A percentile compares a stretch with the other conserved stretches of the same genome.
Evolutionary conservation across 306 rosid species (phyloP).

Genomic region (Gastrolobium villosum): DNA sequence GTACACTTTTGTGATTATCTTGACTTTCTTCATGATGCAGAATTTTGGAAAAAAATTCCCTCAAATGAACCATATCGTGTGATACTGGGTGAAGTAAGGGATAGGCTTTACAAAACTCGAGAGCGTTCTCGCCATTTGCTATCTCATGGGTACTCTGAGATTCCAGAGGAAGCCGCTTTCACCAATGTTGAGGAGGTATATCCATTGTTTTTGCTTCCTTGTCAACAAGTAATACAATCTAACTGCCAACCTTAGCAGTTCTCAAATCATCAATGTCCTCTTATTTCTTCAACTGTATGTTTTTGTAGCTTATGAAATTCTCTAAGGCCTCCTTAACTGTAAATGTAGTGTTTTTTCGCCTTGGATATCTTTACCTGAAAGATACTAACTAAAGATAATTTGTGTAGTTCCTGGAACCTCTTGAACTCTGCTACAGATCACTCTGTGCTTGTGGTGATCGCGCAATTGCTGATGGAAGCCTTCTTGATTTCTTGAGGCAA

Average conservation of each 20-base stretch:
- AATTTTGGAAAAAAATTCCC: slow-evolving; percentile 95
- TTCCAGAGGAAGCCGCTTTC: slow-evolving; percentile 91
- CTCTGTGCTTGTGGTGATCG: slow-evolving; percentile 92
- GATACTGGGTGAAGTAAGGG: slow-evolving; percentile 90
- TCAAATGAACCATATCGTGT: slow-evolving; percentile 95
- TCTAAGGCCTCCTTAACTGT: not conserved
- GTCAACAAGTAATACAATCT: not conserved
- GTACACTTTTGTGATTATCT: slow-evolving; percentile 22
- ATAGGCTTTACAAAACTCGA: slow-evolving; percentile 94
- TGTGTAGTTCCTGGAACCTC: slow-evolving; percentile 91
- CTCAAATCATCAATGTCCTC: not conserved
- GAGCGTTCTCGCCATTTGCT: slow-evolving; percentile 94
- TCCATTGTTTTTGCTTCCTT: slow-evolving; percentile 32
- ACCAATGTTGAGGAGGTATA: slow-evolving; percentile 81
- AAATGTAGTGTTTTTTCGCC: slow-evolving; percentile 22
- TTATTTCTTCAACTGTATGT: not conserved
- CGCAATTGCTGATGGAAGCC: slow-evolving; percentile 94
- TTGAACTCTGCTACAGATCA: slow-evolving; percentile 92
- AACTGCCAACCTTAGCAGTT: not conserved
- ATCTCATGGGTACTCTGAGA: slow-evolving; percentile 83
- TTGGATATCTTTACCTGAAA: slow-evolving; percentile 1
- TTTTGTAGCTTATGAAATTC: not conserved
- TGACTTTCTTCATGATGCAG: slow-evolving; percentile 55
- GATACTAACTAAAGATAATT: slow-evolving; percentile 52
- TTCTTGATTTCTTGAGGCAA: slow-evolving; percentile 97